These are phyloP conservation scores for Aegilops longissima DNA, from an alignment of 176 grass and related monocot genomes.

Conservation along the genomic window DNA sequence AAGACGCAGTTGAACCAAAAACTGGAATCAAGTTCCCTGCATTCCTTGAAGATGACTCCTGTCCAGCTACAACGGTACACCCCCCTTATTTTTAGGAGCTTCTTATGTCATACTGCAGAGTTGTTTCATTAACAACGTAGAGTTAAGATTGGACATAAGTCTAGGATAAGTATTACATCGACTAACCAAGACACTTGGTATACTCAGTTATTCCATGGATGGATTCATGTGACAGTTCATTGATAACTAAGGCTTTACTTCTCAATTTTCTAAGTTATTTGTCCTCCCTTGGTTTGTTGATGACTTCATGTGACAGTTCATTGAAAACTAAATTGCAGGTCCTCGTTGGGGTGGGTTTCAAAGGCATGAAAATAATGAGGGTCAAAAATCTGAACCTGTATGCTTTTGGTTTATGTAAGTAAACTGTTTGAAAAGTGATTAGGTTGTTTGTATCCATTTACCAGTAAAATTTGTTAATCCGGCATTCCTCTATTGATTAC, in stretches of 20 bases:
- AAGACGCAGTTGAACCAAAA: constrained; percentile 85
- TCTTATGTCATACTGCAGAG: neutral
- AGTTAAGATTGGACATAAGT: constrained; percentile 2
- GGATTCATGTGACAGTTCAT: neutral
- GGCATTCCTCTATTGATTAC: neutral
- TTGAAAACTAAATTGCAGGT: constrained; percentile 55
- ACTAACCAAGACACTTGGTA: neutral
- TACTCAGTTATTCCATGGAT: constrained; percentile 1
- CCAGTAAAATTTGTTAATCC: neutral
- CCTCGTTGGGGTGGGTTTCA: constrained; percentile 90
- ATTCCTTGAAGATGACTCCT: constrained; percentile 68
- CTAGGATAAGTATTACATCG: neutral
- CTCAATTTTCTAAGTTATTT: neutral
- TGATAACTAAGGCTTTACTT: neutral
- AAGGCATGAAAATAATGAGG: constrained; percentile 83
- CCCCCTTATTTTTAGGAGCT: neutral
- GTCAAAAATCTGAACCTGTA: constrained; percentile 86
- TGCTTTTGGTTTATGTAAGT: constrained; percentile 99
- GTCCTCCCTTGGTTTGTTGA: neutral
- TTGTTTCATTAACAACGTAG: neutral
- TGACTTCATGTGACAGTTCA: constrained; percentile 10
- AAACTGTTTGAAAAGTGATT: neutral
- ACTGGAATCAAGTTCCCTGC: constrained; percentile 95
- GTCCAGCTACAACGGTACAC: constrained; percentile 54
- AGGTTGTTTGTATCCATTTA: neutral